Percentiles rank a stretch among this genome's conserved stretches.
Evolutionary conservation across 345 rosid species (phyloP).

Genomic region (Hirschfeldia incana): DNA sequence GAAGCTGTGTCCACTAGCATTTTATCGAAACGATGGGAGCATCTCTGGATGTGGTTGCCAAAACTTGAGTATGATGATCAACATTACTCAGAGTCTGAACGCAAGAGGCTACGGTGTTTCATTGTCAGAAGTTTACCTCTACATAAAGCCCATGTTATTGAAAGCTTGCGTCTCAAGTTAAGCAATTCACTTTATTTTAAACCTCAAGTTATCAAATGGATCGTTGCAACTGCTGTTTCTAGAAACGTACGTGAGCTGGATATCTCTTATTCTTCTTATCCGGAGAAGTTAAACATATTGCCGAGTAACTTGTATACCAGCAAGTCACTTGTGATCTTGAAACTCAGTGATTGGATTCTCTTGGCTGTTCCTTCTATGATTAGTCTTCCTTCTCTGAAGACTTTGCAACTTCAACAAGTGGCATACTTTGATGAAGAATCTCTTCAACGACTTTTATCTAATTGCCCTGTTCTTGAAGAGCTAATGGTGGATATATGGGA

Average conservation of each 20-base stretch:
- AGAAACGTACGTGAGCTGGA: not conserved
- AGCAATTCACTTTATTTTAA: not conserved
- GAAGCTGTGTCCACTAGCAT: constrained; percentile 10
- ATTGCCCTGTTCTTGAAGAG: too few species aligned
- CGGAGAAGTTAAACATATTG: not conserved
- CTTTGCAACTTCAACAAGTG: too few species aligned
- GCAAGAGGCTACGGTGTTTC: constrained; percentile 3
- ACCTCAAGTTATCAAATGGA: not conserved
- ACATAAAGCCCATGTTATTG: not conserved
- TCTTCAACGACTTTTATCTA: too few species aligned
- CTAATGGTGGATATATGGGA: too few species aligned
- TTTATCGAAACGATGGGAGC: constrained; percentile 6
- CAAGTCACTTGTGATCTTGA: constrained; percentile 1
- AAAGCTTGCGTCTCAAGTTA: constrained; percentile 8
- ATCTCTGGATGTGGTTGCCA: not conserved
- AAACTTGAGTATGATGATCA: not conserved
- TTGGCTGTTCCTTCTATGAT: not conserved
- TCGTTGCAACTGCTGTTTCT: not conserved
- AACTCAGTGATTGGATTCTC: not conserved
- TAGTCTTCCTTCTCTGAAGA: not conserved
- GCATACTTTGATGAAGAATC: too few species aligned
- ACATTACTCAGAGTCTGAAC: not conserved
- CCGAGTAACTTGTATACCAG: not conserved
- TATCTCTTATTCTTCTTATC: not conserved
- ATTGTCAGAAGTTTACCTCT: not conserved